Conservation (phyloP, 78 protist genomes). For the Dictyostelium capitatum region DNA sequence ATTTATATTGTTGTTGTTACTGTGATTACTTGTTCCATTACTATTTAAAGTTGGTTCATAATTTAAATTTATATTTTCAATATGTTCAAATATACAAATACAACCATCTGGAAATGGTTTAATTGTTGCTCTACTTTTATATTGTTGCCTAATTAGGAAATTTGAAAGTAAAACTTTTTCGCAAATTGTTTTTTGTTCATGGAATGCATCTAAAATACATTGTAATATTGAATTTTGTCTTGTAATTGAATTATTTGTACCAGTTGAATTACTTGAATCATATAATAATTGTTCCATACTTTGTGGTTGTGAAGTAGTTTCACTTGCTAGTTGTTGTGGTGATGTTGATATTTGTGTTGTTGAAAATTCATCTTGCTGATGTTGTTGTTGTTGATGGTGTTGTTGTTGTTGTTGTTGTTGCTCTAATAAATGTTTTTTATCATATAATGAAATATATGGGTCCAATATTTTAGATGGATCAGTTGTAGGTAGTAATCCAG, state of each 20-base stretch:
- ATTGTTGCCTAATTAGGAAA: conserved; percentile 10
- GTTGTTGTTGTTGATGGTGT: background rate
- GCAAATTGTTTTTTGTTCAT: background rate
- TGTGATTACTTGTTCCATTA: background rate
- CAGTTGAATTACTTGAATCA: conserved; percentile 11
- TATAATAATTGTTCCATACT: background rate
- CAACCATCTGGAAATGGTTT: conserved; percentile 36
- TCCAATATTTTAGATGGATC: conserved; percentile 17
- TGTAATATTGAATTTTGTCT: conserved; percentile 20
- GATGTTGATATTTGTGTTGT: background rate
- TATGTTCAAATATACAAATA: conserved; percentile 19
- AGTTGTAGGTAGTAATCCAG: conserved; percentile 10
- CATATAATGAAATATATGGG: conserved; percentile 14
- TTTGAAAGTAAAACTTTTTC: conserved; percentile 8
- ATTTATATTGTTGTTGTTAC: too few relatives aligned
- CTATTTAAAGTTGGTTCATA: conserved; percentile 9
- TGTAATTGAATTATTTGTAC: background rate
- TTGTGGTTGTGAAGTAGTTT: background rate
- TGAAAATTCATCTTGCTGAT: background rate
- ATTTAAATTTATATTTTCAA: conserved; percentile 21
- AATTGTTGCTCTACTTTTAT: background rate
- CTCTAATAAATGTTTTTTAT: background rate
- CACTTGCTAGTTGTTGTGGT: background rate
- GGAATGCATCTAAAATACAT: conserved; percentile 5
- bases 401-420: background rate